Percentiles rank a stretch among this genome's conserved stretches.
Conservation (phyloP, 768 basidiomycete genomes). For the Psilocybe cyanescens region DNA sequence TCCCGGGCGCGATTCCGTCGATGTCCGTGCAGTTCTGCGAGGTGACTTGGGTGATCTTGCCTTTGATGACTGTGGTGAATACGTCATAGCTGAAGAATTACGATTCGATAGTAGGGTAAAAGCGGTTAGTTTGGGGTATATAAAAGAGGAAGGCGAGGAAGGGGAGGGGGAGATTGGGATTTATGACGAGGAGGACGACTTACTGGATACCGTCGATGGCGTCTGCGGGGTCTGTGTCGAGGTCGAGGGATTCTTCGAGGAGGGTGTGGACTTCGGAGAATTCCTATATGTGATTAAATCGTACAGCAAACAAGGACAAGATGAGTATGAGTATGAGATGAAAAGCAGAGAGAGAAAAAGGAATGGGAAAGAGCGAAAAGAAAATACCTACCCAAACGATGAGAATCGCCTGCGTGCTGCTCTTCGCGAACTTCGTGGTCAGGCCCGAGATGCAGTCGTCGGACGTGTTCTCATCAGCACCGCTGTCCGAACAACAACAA, state of each 20-base stretch:
- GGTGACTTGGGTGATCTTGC: constrained; percentile 13
- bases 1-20: constrained; percentile 21
- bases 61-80: constrained; percentile 18
- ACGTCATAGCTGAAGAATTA: constrained; percentile 16
- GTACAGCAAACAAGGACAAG: too few relatives aligned
- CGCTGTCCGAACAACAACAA: constrained; percentile 15
- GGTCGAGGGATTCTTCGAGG: constrained; percentile 21
- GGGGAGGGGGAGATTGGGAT: too few relatives aligned
- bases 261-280: constrained; percentile 19
- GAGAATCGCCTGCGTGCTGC: constrained; percentile 25
- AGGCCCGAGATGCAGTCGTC: constrained; percentile 28
- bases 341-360: background rate
- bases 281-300: constrained; percentile 11
- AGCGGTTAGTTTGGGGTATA: too few relatives aligned
- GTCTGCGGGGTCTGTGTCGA: constrained; percentile 22
- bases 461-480: constrained; percentile 28
- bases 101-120: too few relatives aligned
- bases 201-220: constrained; percentile 20
- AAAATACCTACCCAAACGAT: constrained; percentile 25
- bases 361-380: background rate
- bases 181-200: background rate
- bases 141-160: too few relatives aligned
- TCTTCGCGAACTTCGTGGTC: constrained; percentile 25
- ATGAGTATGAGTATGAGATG: background rate
- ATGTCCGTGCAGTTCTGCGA: constrained; percentile 24